phyloP scores from a whole-genome alignment of 768 basidiomycete species.

The Hericium coralloides region DNA sequence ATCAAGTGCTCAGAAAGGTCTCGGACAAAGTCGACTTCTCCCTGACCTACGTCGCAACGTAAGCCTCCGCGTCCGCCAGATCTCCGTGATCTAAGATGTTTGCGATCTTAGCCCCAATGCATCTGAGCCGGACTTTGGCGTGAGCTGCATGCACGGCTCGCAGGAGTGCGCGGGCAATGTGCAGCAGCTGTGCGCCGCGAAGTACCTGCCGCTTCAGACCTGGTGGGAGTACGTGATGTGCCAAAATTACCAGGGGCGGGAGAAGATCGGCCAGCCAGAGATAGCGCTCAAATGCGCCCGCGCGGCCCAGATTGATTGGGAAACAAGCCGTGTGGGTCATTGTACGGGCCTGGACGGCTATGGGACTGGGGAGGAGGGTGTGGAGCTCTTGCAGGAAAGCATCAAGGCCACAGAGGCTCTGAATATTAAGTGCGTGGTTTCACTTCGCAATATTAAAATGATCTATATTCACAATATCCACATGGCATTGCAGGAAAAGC shows the following conservation, averaged over 20 bases:
- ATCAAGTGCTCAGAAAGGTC: conserved; percentile 57
- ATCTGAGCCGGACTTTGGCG: conserved; percentile 67
- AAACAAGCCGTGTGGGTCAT: conserved; percentile 39
- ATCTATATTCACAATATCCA: not conserved
- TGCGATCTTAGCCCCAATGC: conserved; percentile 34
- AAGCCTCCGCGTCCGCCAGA: conserved; percentile 20
- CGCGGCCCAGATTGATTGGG: conserved; percentile 62
- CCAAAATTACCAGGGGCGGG: conserved; percentile 60
- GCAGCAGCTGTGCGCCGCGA: conserved; percentile 75
- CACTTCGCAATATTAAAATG: not conserved
- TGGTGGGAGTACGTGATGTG: conserved; percentile 87
- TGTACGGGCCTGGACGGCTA: conserved; percentile 60
- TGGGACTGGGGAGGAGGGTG: conserved; percentile 54
- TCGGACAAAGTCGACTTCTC: conserved; percentile 57
- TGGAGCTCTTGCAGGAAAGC: conserved; percentile 55
- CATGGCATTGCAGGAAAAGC: conserved; percentile 47
- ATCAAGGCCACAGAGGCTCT: conserved; percentile 32
- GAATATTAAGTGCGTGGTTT: conserved; percentile 44
- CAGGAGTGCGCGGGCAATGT: conserved; percentile 84
- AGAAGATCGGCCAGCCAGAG: conserved; percentile 54
- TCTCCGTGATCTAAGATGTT: too few relatives aligned
- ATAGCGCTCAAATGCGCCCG: conserved; percentile 60
- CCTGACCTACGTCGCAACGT: conserved; percentile 71
- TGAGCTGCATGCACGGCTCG: conserved; percentile 71
- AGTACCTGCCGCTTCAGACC: conserved; percentile 39